Evolutionary conservation across 352 stramenopile genomes (phyloP), one percentile per base, ranked within the genome.

Genomic region (Phytophthora kernoviae): DNA sequence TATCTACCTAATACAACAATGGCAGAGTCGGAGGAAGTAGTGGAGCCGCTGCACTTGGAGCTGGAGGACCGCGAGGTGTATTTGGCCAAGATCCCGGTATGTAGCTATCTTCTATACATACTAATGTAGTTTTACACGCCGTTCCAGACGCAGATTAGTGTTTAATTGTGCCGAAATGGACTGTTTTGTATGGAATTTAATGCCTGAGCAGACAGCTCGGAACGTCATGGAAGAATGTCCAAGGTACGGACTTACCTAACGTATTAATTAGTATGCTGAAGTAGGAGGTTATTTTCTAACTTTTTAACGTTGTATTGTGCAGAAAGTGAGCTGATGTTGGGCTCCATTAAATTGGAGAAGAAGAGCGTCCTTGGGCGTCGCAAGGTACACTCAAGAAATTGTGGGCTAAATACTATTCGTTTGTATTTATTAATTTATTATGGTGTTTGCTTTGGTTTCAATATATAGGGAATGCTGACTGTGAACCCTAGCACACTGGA

Each of bases 61-160:
- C 80, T 93, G 26, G 84, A 95, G 73, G 83, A 92, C 68, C 84
- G 86, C 44, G 84, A 95, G 72, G 79, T 95, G 54, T 95, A 93
- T 58, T 75, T 95, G 47, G 86, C 84, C 42, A 95, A 95, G 69
- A 87, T 95, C 34, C 86, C 86, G 66, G 86, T 95, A 61, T 46
- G 70, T 63, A 0, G 10, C 4, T n/a, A 34, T 60, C 34, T 59
- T 60, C 0, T 54, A 33, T 9, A n/a, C 37, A 26, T 11, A 32
- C 12, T 27, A 36, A 11, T 47, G 27, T 58, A 43, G 42, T 34
- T 44, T 4, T 62, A 14, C 20, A 43, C 14, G 4, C 17, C 17
- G 26, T 62, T 15, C 21, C 6, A 37, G 4, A 5, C 14, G 14
- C 10, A 21, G 48, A 36, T 58, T n/a, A n/a, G 37, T 32, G 15